These are phyloP conservation scores for Syncephalastrum monosporum DNA, from an alignment of 371 early-diverging fungal genomes.

Conservation along the genomic window DNA sequence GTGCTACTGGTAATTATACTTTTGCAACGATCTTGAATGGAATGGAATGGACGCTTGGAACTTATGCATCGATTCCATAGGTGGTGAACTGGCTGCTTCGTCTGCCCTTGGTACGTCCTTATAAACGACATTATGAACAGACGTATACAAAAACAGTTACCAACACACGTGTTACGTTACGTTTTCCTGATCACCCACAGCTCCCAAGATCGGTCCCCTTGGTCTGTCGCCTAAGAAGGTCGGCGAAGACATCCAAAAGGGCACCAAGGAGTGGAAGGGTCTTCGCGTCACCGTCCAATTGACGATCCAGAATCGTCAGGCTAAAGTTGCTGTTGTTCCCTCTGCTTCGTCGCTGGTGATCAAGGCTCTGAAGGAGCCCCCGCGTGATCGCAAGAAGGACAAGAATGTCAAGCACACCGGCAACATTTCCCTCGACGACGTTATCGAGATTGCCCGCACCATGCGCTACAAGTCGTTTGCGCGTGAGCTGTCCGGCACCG, in stretches of 20 bases:
- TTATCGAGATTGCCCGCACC: slow-evolving; percentile 97
- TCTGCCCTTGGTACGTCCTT: slow-evolving; percentile 70
- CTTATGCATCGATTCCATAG: slow-evolving; percentile 1
- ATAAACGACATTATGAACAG: neutral
- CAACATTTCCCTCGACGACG: slow-evolving; percentile 88
- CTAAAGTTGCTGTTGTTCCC: slow-evolving; percentile 96
- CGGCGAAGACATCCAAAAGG: slow-evolving; percentile 99
- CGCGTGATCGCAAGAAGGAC: slow-evolving; percentile 99
- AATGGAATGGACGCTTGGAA: no score
- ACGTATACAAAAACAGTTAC: no score
- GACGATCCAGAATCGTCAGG: slow-evolving; percentile 99
- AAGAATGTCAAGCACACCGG: slow-evolving; percentile 98
- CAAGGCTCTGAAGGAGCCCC: slow-evolving; percentile 98
- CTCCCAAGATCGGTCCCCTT: slow-evolving; percentile 99
- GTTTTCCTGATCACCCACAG: slow-evolving; percentile 5
- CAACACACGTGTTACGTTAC: neutral
- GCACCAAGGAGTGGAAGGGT: slow-evolving; percentile 99
- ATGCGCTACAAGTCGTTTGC: slow-evolving; percentile 95
- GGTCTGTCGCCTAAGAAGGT: slow-evolving; percentile 99
- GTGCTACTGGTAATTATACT: slow-evolving; percentile 86
- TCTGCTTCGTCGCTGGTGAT: slow-evolving; percentile 98
- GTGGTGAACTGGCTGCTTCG: slow-evolving; percentile 88
- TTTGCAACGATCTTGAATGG: neutral
- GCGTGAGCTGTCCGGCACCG: slow-evolving; percentile 87
- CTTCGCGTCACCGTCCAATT: slow-evolving; percentile 97